A percentile compares a stretch with the other conserved stretches of the same genome.
phyloP scores from a whole-genome alignment of 768 basidiomycete species.

The Hydnomerulius pinastri region DNA sequence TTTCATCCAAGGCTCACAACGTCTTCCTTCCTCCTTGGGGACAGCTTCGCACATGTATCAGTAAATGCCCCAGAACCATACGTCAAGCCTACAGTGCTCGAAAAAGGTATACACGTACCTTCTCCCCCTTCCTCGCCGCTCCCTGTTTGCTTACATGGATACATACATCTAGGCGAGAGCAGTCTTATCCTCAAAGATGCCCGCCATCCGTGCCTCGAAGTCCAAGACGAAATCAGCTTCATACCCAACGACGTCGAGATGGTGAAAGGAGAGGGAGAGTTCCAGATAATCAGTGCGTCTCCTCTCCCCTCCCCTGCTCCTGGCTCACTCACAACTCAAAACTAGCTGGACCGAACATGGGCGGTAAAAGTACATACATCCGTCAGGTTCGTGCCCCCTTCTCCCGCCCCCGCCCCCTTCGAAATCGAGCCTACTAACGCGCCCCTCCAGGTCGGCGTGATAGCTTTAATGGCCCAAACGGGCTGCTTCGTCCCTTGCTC shows the following conservation, averaged over 20 bases:
- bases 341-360: constrained; percentile 96
- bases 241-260: constrained; percentile 96
- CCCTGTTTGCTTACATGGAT: neutral
- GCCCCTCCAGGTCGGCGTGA: constrained; percentile 78
- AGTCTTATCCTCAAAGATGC: constrained; percentile 82
- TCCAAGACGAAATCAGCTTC: constrained; percentile 93
- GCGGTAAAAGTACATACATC: constrained; percentile 97
- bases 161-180: constrained; percentile 59
- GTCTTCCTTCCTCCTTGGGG: neutral
- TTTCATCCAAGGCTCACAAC: too few species aligned
- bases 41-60: constrained; percentile 90
- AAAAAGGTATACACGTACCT: constrained; percentile 80
- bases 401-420: neutral
- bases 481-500: constrained; percentile 95
- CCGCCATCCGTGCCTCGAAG: constrained; percentile 94
- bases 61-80: constrained; percentile 85
- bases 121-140: neutral
- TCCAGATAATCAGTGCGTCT: constrained; percentile 86
- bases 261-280: constrained; percentile 91
- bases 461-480: constrained; percentile 92
- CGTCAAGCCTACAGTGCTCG: constrained; percentile 77
- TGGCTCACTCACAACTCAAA: constrained; percentile 6
- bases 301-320: neutral
- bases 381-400: constrained; percentile 59
- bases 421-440: neutral